Conservation (phyloP, 192 early-diverging fungal species). For the Radiomyces spectabilis region DNA sequence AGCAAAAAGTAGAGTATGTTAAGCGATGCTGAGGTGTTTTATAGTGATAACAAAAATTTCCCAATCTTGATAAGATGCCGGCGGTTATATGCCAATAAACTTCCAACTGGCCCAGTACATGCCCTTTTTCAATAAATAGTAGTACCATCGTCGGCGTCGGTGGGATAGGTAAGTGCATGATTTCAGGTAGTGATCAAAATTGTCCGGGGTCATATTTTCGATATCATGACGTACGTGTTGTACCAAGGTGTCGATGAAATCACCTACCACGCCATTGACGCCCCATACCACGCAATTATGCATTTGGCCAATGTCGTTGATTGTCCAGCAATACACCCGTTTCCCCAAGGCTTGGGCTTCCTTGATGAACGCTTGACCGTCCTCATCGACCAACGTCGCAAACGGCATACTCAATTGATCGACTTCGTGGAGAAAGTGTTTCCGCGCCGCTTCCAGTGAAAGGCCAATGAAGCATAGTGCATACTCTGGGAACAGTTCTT, state of each 20-base stretch:
- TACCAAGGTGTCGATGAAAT: constrained; percentile 24
- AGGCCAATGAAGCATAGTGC: constrained; percentile 42
- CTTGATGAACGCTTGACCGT: constrained; percentile 38
- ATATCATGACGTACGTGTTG: constrained; percentile 2
- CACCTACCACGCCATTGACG: constrained; percentile 44
- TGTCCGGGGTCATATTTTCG: not conserved
- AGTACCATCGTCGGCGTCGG: constrained; percentile 2
- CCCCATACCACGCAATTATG: constrained; percentile 36
- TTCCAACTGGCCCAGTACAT: not conserved
- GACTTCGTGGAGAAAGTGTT: constrained; percentile 30
- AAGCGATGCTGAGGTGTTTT: no score
- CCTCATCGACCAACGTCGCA: constrained; percentile 20
- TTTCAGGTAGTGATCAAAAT: not conserved
- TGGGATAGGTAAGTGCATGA: not conserved
- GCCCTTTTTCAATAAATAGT: not conserved
- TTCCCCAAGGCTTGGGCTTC: constrained; percentile 41
- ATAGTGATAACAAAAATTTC: no score
- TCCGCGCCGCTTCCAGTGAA: constrained; percentile 31
- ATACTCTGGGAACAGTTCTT: constrained; percentile 32
- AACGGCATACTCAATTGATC: constrained; percentile 39
- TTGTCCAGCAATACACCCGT: constrained; percentile 41
- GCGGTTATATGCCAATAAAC: not conserved
- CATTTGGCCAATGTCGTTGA: constrained; percentile 31
- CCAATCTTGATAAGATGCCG: not conserved
- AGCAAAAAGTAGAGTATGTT: no score